These are phyloP conservation scores for Inonotus obliquus DNA, from an alignment of 1,284 basidiomycete genomes.

Conservation along the genomic window DNA sequence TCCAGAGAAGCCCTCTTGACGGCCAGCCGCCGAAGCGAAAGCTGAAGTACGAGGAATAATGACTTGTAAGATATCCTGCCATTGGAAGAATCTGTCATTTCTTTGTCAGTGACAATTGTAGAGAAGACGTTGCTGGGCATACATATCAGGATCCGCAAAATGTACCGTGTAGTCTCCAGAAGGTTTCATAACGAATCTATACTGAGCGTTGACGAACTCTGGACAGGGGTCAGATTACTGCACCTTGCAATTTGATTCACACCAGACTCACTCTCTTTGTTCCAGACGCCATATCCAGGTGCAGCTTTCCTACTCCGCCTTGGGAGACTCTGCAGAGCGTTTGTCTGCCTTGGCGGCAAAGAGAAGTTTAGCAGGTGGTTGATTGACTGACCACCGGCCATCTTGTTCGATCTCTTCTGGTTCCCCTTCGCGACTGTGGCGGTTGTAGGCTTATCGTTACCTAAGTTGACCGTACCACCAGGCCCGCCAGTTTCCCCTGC, in stretches of 20 bases:
- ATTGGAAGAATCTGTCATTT: constrained; percentile 76
- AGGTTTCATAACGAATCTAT: constrained; percentile 91
- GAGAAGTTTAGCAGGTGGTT: constrained; percentile 84
- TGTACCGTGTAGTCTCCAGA: constrained; percentile 90
- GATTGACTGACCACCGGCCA: constrained; percentile 57
- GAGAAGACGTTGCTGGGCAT: constrained; percentile 30
- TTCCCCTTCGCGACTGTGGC: constrained; percentile 21
- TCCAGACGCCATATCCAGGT: constrained; percentile 65
- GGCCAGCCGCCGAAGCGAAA: constrained; percentile 47
- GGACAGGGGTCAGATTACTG: constrained; percentile 15
- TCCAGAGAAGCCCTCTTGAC: constrained; percentile 30
- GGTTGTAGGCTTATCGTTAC: not conserved
- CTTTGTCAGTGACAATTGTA: constrained; percentile 20
- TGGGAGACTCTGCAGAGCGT: constrained; percentile 52
- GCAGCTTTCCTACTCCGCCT: constrained; percentile 68
- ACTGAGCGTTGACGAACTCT: constrained; percentile 93
- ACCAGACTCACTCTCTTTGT: constrained; percentile 75
- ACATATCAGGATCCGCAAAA: constrained; percentile 94
- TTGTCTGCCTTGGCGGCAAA: constrained; percentile 70
- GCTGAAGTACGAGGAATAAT: constrained; percentile 81
- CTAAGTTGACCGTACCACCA: not conserved
- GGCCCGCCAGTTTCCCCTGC: not conserved
- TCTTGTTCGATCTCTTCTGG: constrained; percentile 56
- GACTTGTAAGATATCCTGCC: constrained; percentile 95
- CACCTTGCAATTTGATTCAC: constrained; percentile 17